Base-by-base conservation (phyloP, 306 rosid genomes). In the Calophaca sinica region DNA sequence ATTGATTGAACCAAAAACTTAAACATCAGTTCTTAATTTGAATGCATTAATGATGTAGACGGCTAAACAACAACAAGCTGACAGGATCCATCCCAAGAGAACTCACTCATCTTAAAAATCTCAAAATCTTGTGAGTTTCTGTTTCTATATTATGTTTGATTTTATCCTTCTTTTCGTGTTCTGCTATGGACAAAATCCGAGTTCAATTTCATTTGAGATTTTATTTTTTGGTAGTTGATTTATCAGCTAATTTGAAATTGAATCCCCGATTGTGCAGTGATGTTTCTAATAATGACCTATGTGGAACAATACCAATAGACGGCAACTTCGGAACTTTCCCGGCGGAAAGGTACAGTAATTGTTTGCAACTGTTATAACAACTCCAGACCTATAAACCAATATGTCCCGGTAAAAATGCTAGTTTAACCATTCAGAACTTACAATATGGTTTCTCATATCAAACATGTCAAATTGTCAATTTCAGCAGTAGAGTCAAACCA, bases 251-350 rank as follows among this genome's bases (percentile, higher is more conserved):
- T 53, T 29, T 41, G 44, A 51, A 72, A 51, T 29, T 41, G 44
- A 51, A 72, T 46, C n/a, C 28, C 32, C 3, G 67, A 66, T 4
- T 55, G 71, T 89, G 68, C 91, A 96, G 99, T 74, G 99, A 96
- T 76, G 96, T 90, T 60, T 96, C 99, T 4, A 92, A 84, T 75
- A 96, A 96, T 70, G 82, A 86, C 54, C 92, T 96, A 10, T 96
- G 99, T 31, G 99, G 99, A 83, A 96, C 97, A 71, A 85, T 92
- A 73, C 99, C 99, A 9, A 88, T 90, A 35, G 93, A 96, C 78
- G 99, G 99, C 9, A 96, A 96, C 60, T 96, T 92, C 20, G 65
- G 88, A n/a, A 79, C 93, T 70, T 92, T 96, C 76, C 86, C 97
- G 28, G 67, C 83, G 82, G 89, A 86, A 84, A 89, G 99, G 99